A percentile compares a stretch with the other conserved stretches of the same genome.
phyloP scores from a whole-genome alignment of 768 basidiomycete genomes.

The Auriscalpium orientale region DNA sequence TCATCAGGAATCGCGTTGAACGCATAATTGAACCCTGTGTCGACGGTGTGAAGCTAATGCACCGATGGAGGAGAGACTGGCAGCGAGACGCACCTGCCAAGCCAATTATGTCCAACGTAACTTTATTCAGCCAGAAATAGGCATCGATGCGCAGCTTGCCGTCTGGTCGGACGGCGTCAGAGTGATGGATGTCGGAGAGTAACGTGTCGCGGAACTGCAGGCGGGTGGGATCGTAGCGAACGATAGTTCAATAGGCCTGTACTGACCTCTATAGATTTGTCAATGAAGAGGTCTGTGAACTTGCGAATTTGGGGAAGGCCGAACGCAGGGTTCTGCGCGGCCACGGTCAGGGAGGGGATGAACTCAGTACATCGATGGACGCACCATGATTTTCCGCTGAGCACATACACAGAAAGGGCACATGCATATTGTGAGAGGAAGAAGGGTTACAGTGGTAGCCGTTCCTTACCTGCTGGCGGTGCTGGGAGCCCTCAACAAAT shows the following conservation, averaged over 20 bases:
- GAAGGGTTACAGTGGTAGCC: too few relatives aligned
- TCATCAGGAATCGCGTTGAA: constrained; percentile 3
- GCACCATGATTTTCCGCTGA: too few relatives aligned
- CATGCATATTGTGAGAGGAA: too few relatives aligned
- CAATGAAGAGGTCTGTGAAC: background rate
- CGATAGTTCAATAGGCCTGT: background rate
- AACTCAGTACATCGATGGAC: too few relatives aligned
- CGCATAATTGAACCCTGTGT: constrained; percentile 9
- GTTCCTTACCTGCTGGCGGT: too few relatives aligned
- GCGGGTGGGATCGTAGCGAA: background rate
- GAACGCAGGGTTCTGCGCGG: constrained; percentile 1
- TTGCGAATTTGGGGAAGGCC: background rate
- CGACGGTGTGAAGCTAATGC: background rate
- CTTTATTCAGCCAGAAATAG: constrained; percentile 1
- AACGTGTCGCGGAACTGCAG: background rate
- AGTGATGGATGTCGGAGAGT: background rate
- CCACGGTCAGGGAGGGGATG: too few relatives aligned
- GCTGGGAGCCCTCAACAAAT: background rate
- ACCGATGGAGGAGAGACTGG: background rate
- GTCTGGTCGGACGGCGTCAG: background rate
- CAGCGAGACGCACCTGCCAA: background rate
- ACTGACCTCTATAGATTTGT: constrained; percentile 1
- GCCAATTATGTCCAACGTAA: constrained; percentile 1
- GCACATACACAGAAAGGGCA: too few relatives aligned
- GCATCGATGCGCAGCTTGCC: background rate